Percentiles rank a stretch among this genome's conserved stretches.
phyloP scores from a whole-genome alignment of 2,329 filamentous ascomycete genomes.

The Aureobasidium sp. region DNA sequence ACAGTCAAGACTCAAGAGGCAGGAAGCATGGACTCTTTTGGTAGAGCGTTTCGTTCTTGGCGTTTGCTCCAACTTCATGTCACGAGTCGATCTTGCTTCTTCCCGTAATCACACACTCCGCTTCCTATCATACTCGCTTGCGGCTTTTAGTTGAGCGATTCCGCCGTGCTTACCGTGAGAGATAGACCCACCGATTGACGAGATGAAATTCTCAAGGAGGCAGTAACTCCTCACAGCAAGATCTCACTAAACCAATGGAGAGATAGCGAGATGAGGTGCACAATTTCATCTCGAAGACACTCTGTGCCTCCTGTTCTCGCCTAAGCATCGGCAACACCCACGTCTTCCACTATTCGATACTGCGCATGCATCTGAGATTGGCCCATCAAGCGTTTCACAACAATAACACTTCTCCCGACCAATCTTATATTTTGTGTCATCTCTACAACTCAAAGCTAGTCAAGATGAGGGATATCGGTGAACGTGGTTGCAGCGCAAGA shows the following conservation, averaged over 20 bases:
- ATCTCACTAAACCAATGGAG: not conserved
- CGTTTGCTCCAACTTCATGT: not conserved
- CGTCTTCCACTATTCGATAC: not conserved
- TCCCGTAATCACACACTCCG: not conserved
- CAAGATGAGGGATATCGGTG: not conserved
- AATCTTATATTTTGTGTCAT: not conserved
- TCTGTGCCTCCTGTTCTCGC: not conserved
- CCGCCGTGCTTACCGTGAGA: not conserved
- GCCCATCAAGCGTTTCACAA: not conserved
- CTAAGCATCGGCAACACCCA: not conserved
- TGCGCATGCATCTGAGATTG: not conserved
- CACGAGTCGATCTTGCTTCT: not conserved
- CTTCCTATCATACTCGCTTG: not conserved
- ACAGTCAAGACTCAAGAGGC: not conserved
- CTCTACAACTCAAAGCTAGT: not conserved
- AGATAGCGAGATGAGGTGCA: not conserved
- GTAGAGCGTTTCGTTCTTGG: not conserved
- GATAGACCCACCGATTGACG: too few relatives aligned
- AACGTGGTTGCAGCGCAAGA: not conserved
- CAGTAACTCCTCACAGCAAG: not conserved
- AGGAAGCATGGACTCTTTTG: not conserved
- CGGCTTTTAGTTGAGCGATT: not conserved
- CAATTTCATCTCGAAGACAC: not conserved
- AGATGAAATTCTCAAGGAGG: not conserved
- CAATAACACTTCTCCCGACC: not conserved